Conservation (phyloP, 306 rosid species). For the Trifolium dubium region DNA sequence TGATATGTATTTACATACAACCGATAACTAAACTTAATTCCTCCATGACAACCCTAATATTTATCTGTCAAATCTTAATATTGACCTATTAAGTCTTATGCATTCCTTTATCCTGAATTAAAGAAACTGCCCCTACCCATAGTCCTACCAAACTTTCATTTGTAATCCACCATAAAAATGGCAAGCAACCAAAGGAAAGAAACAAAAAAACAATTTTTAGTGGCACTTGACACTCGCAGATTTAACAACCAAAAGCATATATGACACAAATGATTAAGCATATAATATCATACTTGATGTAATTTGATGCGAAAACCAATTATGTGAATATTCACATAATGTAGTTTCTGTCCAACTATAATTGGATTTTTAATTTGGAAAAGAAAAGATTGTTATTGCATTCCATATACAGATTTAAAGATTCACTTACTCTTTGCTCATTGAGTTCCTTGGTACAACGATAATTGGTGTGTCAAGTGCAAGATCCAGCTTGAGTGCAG, state of each 20-base stretch:
- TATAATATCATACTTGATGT: background rate
- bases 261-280: conserved; percentile 18
- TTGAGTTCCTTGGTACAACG: conserved; percentile 82
- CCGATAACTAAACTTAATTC: conserved; percentile 2
- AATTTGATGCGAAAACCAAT: conserved; percentile 17
- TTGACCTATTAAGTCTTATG: conserved; percentile 7
- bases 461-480: conserved; percentile 97
- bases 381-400: conserved; percentile 9
- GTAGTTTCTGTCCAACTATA: conserved; percentile 6
- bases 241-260: conserved; percentile 6
- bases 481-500: conserved; percentile 88
- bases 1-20: conserved; percentile 3
- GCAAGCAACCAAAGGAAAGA: conserved; percentile 9
- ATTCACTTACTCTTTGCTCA: conserved; percentile 85
- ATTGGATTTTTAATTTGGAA: conserved; percentile 15
- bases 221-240: background rate
- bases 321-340: background rate
- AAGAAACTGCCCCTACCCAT: conserved; percentile 14
- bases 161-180: conserved; percentile 8
- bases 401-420: conserved; percentile 19
- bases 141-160: background rate
- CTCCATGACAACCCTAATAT: background rate
- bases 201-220: conserved; percentile 7
- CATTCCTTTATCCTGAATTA: conserved; percentile 7
- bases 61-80: background rate